Percentiles rank a stretch among this genome's conserved stretches.
Conservation (phyloP, 805 yeast species). For the Starmerella bacillaris region DNA sequence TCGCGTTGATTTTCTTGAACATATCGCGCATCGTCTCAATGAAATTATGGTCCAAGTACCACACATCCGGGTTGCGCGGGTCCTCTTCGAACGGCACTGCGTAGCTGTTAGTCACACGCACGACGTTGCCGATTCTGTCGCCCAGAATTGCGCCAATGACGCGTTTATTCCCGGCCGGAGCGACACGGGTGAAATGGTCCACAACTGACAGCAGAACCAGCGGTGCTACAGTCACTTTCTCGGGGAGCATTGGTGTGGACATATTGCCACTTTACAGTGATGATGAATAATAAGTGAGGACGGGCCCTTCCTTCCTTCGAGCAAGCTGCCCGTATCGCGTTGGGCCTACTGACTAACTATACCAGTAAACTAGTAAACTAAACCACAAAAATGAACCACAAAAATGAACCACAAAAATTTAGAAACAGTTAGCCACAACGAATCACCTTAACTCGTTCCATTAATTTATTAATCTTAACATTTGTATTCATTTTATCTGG, state of each 20-base stretch:
- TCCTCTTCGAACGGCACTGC: constrained; percentile 98
- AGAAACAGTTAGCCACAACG: no score
- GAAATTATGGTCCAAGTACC: constrained; percentile 94
- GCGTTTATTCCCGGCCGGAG: constrained; percentile 55
- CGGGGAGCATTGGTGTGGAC: constrained; percentile 16
- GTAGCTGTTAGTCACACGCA: constrained; percentile 76
- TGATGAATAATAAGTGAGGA: no score
- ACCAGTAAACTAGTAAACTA: no score
- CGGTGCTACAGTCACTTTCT: constrained; percentile 78
- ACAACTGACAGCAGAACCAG: constrained; percentile 82
- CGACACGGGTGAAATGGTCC: constrained; percentile 83
- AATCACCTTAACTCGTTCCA: no score
- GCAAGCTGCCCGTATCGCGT: no score
- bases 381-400: no score
- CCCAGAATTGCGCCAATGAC: constrained; percentile 92
- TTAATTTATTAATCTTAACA: no score
- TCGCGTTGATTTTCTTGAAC: constrained; percentile 95
- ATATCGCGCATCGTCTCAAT: constrained; percentile 92
- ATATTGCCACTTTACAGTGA: background rate
- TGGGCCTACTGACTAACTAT: no score
- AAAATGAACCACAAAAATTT: no score
- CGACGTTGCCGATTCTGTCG: constrained; percentile 23
- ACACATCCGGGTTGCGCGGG: constrained; percentile 71
- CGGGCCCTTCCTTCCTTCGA: no score
- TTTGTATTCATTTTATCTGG: no score